Base-by-base conservation (phyloP, 2,329 filamentous ascomycete genomes). In the Pseudogymnoascus sp. region DNA sequence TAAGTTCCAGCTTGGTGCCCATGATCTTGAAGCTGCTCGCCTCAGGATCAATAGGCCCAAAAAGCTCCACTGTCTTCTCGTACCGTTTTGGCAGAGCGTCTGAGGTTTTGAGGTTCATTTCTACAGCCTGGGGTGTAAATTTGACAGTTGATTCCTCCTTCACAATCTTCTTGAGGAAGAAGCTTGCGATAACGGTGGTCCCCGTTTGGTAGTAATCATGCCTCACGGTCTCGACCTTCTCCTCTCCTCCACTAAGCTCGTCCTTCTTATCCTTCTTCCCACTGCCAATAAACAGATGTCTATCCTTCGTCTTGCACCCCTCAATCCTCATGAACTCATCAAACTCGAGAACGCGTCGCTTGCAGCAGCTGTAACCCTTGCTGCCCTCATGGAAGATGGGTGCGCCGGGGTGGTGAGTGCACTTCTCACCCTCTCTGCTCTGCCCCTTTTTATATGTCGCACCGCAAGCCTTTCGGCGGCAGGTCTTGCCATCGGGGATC, bases 351-450 rank as follows among this genome's bases (percentile, higher is more conserved):
- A 99, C 95, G 39, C 92, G 85, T 71, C 92, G 83, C 84, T 98
- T 98, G 79, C 95, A 99, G 81, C 95, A 99, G 65, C 87, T 92
- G 83, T 95, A 99, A 1, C 95, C 95, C 80, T 99, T 99, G 79
- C 91, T 96, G 37, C 95, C 95, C 79, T 99, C 95, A 76, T 99
- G 95, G 79, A 99, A 99, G 69, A 99, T 88, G 23, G 95, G 91
- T 21, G 84, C 85, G 4, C 95, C 95, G 0, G 95, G 93, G 77
- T 99, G 95, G 73, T 96, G 88, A 57, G 90, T 82, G 74, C 95
- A 99, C 66, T 85, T 81, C 79, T 97, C 93, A 0, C 81, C 84
- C 34, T 89, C 85, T 68, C 90, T 80, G 36, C 79, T 76, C 48
- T 79, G 74, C 0, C 83, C 84, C 67, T 83, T 83, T 64, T 81